Percentiles rank a stretch among this genome's conserved stretches.
These are phyloP conservation scores for Curvularia lunata DNA, from an alignment of 2,329 filamentous ascomycete genomes.

Conservation along the genomic window DNA sequence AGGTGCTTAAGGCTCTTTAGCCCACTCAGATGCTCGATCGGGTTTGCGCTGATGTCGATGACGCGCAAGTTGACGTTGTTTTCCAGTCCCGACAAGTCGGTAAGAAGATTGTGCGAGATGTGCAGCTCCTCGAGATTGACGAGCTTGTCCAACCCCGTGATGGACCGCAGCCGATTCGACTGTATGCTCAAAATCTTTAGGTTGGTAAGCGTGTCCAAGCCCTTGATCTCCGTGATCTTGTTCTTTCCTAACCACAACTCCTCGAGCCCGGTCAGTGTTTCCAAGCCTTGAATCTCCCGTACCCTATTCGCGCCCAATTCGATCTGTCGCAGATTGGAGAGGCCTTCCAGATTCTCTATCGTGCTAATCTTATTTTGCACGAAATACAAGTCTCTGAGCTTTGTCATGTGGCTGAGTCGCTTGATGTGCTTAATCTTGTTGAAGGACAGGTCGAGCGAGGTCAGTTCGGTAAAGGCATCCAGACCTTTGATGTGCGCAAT, in stretches of 20 bases:
- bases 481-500: conserved; percentile 86
- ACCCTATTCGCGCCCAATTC: conserved; percentile 94
- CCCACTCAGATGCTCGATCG: conserved; percentile 75
- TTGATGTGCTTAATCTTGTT: conserved; percentile 99
- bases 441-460: conserved; percentile 87
- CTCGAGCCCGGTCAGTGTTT: conserved; percentile 76
- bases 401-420: conserved; percentile 75
- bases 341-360: conserved; percentile 82
- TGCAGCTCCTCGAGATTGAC: conserved; percentile 88
- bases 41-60: conserved; percentile 89
- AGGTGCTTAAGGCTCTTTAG: conserved; percentile 72
- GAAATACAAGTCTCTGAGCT: conserved; percentile 85
- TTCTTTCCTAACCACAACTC: conserved; percentile 96
- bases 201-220: conserved; percentile 75
- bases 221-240: conserved; percentile 84
- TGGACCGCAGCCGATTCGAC: conserved; percentile 84
- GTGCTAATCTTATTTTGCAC: conserved; percentile 91
- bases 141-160: conserved; percentile 76
- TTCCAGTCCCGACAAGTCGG: conserved; percentile 72
- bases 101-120: conserved; percentile 91
- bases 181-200: conserved; percentile 92
- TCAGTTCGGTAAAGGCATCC: conserved; percentile 77
- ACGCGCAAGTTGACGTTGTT: conserved; percentile 64
- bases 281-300: conserved; percentile 84
- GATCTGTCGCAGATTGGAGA: conserved; percentile 78